Conservation (phyloP, 306 rosid species). For the Pterocarpus macrocarpus region DNA sequence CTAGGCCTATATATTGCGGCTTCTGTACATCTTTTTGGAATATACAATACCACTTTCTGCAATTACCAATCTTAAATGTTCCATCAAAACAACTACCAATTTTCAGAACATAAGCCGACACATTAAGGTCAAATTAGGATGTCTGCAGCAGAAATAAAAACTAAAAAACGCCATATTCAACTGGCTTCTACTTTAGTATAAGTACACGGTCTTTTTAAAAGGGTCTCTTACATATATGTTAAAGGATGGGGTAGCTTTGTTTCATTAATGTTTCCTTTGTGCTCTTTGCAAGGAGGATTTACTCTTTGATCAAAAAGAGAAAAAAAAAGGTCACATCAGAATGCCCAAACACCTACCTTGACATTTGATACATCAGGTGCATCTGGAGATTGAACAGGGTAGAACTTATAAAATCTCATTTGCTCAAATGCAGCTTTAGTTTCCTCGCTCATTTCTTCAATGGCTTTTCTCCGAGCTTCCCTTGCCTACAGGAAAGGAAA, state of each 20-base stretch:
- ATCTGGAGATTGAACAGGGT: slow-evolving; percentile 77
- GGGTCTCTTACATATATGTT: background rate
- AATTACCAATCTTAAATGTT: no score
- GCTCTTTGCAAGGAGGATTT: background rate
- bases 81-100: no score
- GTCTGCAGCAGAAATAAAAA: no score
- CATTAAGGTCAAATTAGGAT: no score
- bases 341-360: slow-evolving; percentile 61
- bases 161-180: no score
- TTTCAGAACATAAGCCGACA: no score
- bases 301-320: no score
- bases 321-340: background rate
- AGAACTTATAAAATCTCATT: slow-evolving; percentile 87
- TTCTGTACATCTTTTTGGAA: no score
- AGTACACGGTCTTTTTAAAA: background rate
- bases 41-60: no score
- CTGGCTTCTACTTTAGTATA: no score
- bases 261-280: background rate
- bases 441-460: slow-evolving; percentile 82
- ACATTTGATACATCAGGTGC: slow-evolving; percentile 79
- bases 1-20: no score
- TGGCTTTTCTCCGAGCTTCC: slow-evolving; percentile 77
- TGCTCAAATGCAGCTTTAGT: slow-evolving; percentile 72
- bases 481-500: slow-evolving; percentile 65
- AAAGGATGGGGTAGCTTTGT: background rate